A percentile compares a stretch with the other conserved stretches of the same genome.
Conservation (phyloP, 2,329 filamentous ascomycete genomes). For the Phaeosphaeria sp. region DNA sequence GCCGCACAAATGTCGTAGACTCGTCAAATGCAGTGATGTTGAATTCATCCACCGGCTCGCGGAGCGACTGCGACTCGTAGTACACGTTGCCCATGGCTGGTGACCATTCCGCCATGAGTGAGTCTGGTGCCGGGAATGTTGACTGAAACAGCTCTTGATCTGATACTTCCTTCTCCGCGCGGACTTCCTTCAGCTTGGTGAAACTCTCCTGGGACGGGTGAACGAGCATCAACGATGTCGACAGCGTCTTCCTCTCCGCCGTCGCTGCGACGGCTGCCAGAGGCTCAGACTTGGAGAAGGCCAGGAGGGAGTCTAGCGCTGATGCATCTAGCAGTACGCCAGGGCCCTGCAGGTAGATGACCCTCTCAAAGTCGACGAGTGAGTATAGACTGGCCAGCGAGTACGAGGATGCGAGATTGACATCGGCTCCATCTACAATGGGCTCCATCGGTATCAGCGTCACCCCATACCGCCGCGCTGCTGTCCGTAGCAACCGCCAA, state of each 20-base stretch:
- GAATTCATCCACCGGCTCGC: slow-evolving; percentile 44
- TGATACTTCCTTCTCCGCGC: slow-evolving; percentile 27
- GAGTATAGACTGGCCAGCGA: slow-evolving; percentile 55
- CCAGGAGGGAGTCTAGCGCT: slow-evolving; percentile 53
- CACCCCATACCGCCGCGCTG: slow-evolving; percentile 54
- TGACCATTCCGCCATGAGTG: slow-evolving; percentile 48
- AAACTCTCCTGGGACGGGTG: slow-evolving; percentile 43
- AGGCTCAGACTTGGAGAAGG: slow-evolving; percentile 47
- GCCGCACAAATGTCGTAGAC: slow-evolving; percentile 54
- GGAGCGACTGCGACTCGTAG: slow-evolving; percentile 43
- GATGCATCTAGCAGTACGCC: slow-evolving; percentile 55
- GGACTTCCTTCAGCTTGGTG: slow-evolving; percentile 38
- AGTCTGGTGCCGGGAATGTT: slow-evolving; percentile 36
- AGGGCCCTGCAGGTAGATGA: slow-evolving; percentile 54
- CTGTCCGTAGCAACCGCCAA: slow-evolving; percentile 52
- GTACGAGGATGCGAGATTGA: slow-evolving; percentile 45
- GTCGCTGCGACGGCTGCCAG: slow-evolving; percentile 45
- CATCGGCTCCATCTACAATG: slow-evolving; percentile 44
- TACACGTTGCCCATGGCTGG: slow-evolving; percentile 48
- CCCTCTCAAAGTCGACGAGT: slow-evolving; percentile 53
- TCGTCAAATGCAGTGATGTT: slow-evolving; percentile 53
- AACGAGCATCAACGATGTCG: slow-evolving; percentile 47
- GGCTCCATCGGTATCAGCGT: slow-evolving; percentile 53
- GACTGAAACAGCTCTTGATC: slow-evolving; percentile 45
- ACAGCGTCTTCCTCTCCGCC: slow-evolving; percentile 36